Evolutionary conservation across 768 basidiomycete species (phyloP), one percentile per base, ranked within the genome.

Genomic region (Russula vinacea): DNA sequence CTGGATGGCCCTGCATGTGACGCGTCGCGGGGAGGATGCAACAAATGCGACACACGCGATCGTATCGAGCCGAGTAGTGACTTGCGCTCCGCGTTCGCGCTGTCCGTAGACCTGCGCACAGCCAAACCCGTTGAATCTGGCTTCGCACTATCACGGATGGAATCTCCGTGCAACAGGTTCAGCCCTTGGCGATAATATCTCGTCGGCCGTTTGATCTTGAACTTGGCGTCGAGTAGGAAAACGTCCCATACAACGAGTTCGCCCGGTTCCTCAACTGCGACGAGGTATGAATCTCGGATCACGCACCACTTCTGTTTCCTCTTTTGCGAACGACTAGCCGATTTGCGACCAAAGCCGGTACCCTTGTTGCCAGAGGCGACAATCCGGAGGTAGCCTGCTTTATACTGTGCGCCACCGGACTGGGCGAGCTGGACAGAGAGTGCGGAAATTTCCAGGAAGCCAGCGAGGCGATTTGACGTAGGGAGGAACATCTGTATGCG

Each of bases 201-300:
- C 71, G 84, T 88, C 1, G 96, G 96, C n/a, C 92, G 84, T 71
- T 94, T 86, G 59, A 98, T 93, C 57, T 81, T 80, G 72, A 99
- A 98, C 71, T 94, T 89, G 0, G 83, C 76, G 73, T 98, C 96
- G 57, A 98, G 78, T 45, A 98, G 80, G 76, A 99, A 96, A 14
- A 98, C 94, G 64, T 98, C 96, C 85, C 89, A 92, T 44, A 97
- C 77, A n/a, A 77, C 78, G n/a, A 88, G 78, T 90, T 95, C 88
- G 64, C 92, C 94, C 14, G 90, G 89, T 70, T 97, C 93, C 65
- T 90, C 84, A 26, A 93, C 81, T 1, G 87, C 86, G 22, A 97
- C 90, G 13, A 99, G 77, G 75, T 94, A 98, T 68, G 90, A 91
- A 68, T 98, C 96, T 9, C 95, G 82, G 14, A 98, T 85, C 53